Evolutionary conservation across 2,329 filamentous ascomycete species (phyloP).

Genomic region (Lachnellula cervina): DNA sequence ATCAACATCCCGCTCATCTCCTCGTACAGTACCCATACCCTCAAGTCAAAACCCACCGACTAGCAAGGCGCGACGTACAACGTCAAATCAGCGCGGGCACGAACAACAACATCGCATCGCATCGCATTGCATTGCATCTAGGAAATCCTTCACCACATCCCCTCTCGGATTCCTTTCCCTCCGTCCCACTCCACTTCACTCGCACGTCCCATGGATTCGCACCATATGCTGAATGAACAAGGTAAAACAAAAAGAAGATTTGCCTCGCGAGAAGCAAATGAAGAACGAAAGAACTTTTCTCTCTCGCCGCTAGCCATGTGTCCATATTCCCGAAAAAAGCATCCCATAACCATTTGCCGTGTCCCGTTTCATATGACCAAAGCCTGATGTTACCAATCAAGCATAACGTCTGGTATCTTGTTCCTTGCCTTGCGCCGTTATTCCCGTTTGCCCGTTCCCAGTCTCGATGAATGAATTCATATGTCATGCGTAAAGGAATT

Average conservation of each 20-base stretch:
- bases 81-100: not conserved
- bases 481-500: not conserved
- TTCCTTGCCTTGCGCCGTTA: slow-evolving; percentile 3
- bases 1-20: not conserved
- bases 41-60: not conserved
- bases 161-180: not conserved
- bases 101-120: not conserved
- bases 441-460: not conserved
- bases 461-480: not conserved
- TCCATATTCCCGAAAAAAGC: not conserved
- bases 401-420: not conserved
- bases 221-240: not conserved
- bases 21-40: not conserved
- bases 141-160: not conserved
- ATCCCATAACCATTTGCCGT: not conserved
- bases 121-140: not conserved
- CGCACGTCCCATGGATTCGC: no score
- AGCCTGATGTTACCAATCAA: not conserved
- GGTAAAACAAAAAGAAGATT: not conserved
- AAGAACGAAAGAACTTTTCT: not conserved
- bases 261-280: not conserved
- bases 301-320: not conserved
- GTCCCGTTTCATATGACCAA: not conserved
- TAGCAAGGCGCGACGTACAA: not conserved
- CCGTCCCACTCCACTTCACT: no score